phyloP scores from a whole-genome alignment of 2,329 filamentous ascomycete genomes.

The Parafenestella ontariensis region DNA sequence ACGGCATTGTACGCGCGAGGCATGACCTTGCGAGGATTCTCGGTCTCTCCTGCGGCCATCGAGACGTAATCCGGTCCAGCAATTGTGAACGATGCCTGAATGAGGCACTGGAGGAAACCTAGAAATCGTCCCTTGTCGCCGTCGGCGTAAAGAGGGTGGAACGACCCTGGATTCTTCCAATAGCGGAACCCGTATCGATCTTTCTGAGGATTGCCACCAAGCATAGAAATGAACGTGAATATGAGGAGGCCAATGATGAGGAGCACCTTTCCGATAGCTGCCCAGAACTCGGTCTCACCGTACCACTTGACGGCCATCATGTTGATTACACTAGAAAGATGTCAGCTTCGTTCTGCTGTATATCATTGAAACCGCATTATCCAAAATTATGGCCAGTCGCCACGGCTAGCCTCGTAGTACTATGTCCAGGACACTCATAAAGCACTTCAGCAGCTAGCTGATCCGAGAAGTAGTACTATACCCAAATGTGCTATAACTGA shows the following conservation, averaged over 20 bases:
- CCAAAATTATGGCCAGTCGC: too few relatives aligned
- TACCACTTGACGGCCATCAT: constrained; percentile 64
- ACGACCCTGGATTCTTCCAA: constrained; percentile 70
- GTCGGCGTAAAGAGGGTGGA: constrained; percentile 68
- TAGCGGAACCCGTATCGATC: constrained; percentile 56
- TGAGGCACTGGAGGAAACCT: constrained; percentile 78
- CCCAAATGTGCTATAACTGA: too few relatives aligned
- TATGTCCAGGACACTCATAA: too few relatives aligned
- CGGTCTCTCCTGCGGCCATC: constrained; percentile 58
- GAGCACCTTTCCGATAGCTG: constrained; percentile 66
- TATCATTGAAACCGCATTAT: neutral
- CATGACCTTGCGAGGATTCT: constrained; percentile 60
- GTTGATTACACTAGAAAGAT: constrained; percentile 62
- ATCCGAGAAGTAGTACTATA: too few relatives aligned
- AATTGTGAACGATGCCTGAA: constrained; percentile 61
- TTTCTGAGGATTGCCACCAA: constrained; percentile 78
- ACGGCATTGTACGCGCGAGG: constrained; percentile 79
- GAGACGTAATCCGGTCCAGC: constrained; percentile 58
- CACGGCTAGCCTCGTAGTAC: too few relatives aligned
- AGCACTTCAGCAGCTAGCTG: neutral
- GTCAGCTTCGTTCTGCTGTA: constrained; percentile 13
- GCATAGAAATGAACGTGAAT: constrained; percentile 79
- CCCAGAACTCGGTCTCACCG: constrained; percentile 71
- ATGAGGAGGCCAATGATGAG: constrained; percentile 56
- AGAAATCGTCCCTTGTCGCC: constrained; percentile 75